These are phyloP conservation scores for Taxawa tesnikishii DNA, from an alignment of 2,329 filamentous ascomycete species.

Conservation along the genomic window DNA sequence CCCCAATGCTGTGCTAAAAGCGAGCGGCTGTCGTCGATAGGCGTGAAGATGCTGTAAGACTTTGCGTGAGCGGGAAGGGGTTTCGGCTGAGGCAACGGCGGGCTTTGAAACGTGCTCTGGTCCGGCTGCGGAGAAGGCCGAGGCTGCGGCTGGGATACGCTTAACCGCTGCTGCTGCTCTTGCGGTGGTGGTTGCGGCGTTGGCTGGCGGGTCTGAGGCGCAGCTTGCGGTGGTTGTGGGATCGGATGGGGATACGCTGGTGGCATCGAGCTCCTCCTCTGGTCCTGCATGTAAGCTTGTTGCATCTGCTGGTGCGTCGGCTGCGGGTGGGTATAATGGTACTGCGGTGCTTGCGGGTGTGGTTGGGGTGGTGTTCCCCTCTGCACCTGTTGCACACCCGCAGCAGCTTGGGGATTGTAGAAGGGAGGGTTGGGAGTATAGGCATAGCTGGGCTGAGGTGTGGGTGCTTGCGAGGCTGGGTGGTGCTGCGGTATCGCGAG, in stretches of 20 bases:
- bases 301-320: constrained; percentile 41
- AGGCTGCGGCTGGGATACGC: constrained; percentile 25
- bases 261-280: constrained; percentile 59
- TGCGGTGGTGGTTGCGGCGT: constrained; percentile 42
- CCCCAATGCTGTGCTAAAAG: constrained; percentile 71
- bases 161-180: constrained; percentile 35
- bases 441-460: constrained; percentile 50
- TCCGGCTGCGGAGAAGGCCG: constrained; percentile 37
- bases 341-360: constrained; percentile 27
- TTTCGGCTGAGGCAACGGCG: constrained; percentile 49
- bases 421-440: constrained; percentile 81
- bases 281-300: constrained; percentile 64
- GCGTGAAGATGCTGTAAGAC: constrained; percentile 90
- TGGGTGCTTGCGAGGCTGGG: constrained; percentile 42
- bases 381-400: constrained; percentile 35
- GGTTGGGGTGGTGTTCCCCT: constrained; percentile 23
- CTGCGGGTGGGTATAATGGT: constrained; percentile 15
- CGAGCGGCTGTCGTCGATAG: constrained; percentile 85
- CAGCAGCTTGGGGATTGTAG: constrained; percentile 48
- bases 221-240: constrained; percentile 52
- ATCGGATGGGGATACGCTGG: constrained; percentile 60
- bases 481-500: constrained; percentile 45
- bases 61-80: constrained; percentile 48
- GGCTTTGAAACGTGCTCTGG: constrained; percentile 40
- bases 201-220: constrained; percentile 42